These are phyloP conservation scores for Dryadomyces quercivorus DNA, from an alignment of 2,329 filamentous ascomycete species.

Conservation along the genomic window DNA sequence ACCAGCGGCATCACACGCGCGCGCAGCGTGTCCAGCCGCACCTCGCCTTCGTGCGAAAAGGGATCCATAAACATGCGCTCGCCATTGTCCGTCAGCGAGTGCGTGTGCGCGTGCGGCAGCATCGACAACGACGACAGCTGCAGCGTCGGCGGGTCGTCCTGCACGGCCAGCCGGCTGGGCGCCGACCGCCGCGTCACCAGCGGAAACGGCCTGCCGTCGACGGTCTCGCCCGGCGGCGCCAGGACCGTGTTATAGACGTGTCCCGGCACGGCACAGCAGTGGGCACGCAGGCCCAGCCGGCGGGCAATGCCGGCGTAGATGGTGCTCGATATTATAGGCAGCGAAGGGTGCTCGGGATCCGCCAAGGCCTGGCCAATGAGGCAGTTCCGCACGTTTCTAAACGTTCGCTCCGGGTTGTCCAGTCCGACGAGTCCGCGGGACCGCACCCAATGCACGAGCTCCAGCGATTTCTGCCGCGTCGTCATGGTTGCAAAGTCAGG, in stretches of 20 bases:
- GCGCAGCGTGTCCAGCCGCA: constrained; percentile 46
- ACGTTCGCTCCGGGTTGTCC: constrained; percentile 37
- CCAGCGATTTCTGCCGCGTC: constrained; percentile 54
- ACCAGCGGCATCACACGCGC: constrained; percentile 40
- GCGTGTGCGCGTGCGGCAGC: neutral
- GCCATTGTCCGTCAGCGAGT: constrained; percentile 11
- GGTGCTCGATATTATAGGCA: constrained; percentile 75
- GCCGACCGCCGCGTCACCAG: neutral
- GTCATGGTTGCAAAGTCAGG: constrained; percentile 42
- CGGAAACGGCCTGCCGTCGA: constrained; percentile 38
- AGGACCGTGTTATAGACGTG: constrained; percentile 75
- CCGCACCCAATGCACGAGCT: constrained; percentile 58
- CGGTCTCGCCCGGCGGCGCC: constrained; percentile 43
- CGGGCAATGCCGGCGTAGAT: constrained; percentile 76
- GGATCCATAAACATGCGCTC: constrained; percentile 74
- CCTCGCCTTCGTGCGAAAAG: constrained; percentile 57
- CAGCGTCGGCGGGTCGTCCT: constrained; percentile 16
- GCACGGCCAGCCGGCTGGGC: constrained; percentile 4
- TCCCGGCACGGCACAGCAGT: constrained; percentile 69
- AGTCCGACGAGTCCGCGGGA: constrained; percentile 39
- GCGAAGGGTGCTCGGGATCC: constrained; percentile 59
- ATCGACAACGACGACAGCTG: neutral
- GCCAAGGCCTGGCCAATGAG: constrained; percentile 74
- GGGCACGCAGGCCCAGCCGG: constrained; percentile 61
- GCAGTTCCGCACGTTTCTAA: constrained; percentile 68